Base-by-base conservation (phyloP, 2,329 filamentous ascomycete genomes). In the Macrophomina tecta region DNA sequence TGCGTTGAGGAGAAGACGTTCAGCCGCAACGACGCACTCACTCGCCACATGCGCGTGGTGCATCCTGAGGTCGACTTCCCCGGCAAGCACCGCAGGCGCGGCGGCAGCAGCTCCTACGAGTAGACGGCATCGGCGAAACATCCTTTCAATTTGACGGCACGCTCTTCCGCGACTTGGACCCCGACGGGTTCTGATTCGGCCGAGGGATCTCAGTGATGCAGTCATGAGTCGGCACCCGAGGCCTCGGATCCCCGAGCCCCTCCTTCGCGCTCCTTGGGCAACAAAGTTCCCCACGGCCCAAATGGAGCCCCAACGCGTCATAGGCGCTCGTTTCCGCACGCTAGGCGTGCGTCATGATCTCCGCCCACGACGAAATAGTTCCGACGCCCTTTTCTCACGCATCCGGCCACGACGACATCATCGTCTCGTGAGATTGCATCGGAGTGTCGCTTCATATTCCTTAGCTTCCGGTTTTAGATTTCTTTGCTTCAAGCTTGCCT, bases 1-100 rank as follows among this genome's bases (percentile, higher is more conserved):
- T 99, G 95, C 80, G 93, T 92, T 1, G 94, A 98, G 73, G 94
- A 98, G 75, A 98, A 98, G 85, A 96, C 93, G 0, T 99, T 99
- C 76, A 97, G 93, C 72, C 89, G 95, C 67, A 95, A 94, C 70
- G 95, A 99, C 82, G 95, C 95, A 1, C 84, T 98, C 56, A 98
- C 94, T 14, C 85, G 95, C 68, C 95, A 99, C 77, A 96, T 97
- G 85, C 89, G 93, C 42, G 94, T 97, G 58, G 94, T 96, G 70
- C 94, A 97, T 78, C 94, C 94, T 0, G 92, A 97, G 69, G 86
- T 94, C 66, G 91, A 94, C 69, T 90, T 92, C 72, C 89, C 90
- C n/a, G 90, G 91, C 72, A 90, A 90, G 79, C 79, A 83, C 69
- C 78, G 80, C 49, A 73, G 77, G 53, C 78, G 81, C 56, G 78